Conservation (phyloP, 371 early-diverging fungal genomes). For the Lichtheimia ornata region DNA sequence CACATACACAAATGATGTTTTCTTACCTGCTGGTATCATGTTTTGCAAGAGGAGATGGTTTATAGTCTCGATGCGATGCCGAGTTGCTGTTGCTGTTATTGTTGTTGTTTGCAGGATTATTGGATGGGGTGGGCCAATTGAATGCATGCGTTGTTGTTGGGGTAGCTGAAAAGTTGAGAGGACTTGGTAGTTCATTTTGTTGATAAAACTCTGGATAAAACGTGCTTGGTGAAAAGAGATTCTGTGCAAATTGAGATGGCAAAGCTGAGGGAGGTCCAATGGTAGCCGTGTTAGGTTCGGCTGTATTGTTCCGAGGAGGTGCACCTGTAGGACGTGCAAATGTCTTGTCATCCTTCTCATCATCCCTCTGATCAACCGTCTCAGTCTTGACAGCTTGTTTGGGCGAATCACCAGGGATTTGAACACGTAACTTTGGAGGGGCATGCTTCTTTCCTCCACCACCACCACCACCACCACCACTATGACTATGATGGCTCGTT, state of each 20-base stretch:
- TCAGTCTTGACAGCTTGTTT: slow-evolving; percentile 16
- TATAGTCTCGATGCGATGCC: slow-evolving; percentile 1
- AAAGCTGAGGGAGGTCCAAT: slow-evolving; percentile 53
- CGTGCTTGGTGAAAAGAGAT: slow-evolving; percentile 74
- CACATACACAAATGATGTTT: too few relatives aligned
- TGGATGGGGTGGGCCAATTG: slow-evolving; percentile 57
- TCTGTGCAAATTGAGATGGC: slow-evolving; percentile 77
- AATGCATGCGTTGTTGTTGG: slow-evolving; percentile 61
- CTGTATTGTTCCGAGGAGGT: background rate
- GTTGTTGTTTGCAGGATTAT: background rate
- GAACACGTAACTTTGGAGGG: slow-evolving; percentile 52
- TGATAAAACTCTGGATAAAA: slow-evolving; percentile 81
- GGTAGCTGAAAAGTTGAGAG: slow-evolving; percentile 64
- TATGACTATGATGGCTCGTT: slow-evolving; percentile 12
- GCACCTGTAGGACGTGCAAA: slow-evolving; percentile 9
- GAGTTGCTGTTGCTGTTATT: background rate
- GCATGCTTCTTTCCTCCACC: slow-evolving; percentile 22
- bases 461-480: background rate
- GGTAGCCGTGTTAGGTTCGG: slow-evolving; percentile 9
- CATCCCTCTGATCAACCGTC: background rate
- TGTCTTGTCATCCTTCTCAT: background rate
- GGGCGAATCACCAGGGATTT: slow-evolving; percentile 41
- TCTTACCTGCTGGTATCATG: background rate
- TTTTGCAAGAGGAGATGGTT: slow-evolving; percentile 12
- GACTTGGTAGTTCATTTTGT: slow-evolving; percentile 63